Evolutionary conservation across 495 filamentous ascomycete genomes (phyloP).

Genomic region (Penicillium bovifimosum): DNA sequence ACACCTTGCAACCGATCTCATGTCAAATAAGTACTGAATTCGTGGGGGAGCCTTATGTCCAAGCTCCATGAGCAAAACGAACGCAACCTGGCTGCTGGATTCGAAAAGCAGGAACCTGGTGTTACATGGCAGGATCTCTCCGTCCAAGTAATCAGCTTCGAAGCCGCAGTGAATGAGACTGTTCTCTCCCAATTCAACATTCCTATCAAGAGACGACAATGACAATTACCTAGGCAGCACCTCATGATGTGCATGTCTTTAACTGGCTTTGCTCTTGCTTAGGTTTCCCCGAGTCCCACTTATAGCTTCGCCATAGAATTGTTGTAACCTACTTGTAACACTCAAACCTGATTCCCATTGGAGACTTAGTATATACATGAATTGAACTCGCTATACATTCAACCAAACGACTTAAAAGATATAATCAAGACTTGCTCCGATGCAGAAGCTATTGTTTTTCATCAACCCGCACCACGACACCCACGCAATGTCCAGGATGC

Average conservation of each 20-base stretch:
- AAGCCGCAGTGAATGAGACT: conserved; percentile 47
- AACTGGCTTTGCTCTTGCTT: no score
- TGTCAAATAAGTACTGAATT: not conserved
- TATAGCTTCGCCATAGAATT: no score
- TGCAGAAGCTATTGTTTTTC: not conserved
- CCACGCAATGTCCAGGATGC: conserved; percentile 38
- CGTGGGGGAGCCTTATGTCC: no score
- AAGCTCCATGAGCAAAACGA: no score
- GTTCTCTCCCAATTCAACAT: conserved; percentile 54
- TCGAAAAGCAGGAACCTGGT: conserved; percentile 46
- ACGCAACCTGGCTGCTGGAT: conserved; percentile 41
- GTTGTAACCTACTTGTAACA: no score
- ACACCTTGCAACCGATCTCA: not conserved
- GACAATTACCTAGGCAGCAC: no score
- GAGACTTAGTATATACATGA: no score
- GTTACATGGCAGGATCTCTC: conserved; percentile 51
- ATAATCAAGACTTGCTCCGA: not conserved
- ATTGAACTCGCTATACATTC: no score
- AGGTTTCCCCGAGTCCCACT: no score
- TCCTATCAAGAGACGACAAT: conserved; percentile 12
- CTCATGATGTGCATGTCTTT: no score
- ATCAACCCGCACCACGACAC: not conserved
- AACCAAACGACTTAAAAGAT: no score
- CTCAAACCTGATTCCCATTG: no score
- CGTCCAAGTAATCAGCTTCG: conserved; percentile 39